Evolutionary conservation across 176 grass and related monocot genomes (phyloP), one percentile per base, ranked within the genome.

Genomic region (Juncus inflexus): DNA sequence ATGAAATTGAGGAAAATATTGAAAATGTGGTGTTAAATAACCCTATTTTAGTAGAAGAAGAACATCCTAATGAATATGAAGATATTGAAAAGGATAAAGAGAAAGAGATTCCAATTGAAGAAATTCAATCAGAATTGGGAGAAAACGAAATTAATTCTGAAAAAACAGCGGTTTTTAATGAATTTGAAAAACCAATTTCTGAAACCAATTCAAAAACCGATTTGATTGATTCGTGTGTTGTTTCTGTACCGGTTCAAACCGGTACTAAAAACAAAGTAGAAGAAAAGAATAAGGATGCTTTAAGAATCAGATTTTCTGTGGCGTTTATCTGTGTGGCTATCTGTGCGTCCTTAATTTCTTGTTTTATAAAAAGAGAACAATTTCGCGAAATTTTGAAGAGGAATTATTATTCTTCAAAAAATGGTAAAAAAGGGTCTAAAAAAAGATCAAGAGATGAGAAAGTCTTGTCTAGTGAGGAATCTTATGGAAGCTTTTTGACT

Each of bases 291-390:
- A 69, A 69, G 39, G 6, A 51, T 19, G 35, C 50, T 35, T 10
- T 69, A 52, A 69, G 50, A 37, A 69, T 69, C 7, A 53, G 50
- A 53, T 69, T 69, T 69, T 69, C 49, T 55, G 11, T 40, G 50
- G 50, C 50, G 53, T 69, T 69, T 38, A 3, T 69, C 35, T 69
- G 49, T 69, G 50, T 69, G 35, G 50, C 35, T 15, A 1, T 69
- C 12, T 69, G 50, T 14, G 65, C 51, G 38, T 69, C 65, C 0
- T 40, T 69, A 11, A 19, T 69, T 35, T 69, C 65, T 55, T 69
- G 50, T 55, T 53, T 69, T 53, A n/a, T 69, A n/a, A 69, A 37
- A 40, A 69, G 65, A 69, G 11, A 69, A 7, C 65, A 69, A 69
- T 69, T 69, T 9, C 6, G 65, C 53, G 65, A 69, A 55, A 69